Evolutionary conservation across 169 alveolate genomes (phyloP).

Genomic region (Plasmodium blacklocki): DNA sequence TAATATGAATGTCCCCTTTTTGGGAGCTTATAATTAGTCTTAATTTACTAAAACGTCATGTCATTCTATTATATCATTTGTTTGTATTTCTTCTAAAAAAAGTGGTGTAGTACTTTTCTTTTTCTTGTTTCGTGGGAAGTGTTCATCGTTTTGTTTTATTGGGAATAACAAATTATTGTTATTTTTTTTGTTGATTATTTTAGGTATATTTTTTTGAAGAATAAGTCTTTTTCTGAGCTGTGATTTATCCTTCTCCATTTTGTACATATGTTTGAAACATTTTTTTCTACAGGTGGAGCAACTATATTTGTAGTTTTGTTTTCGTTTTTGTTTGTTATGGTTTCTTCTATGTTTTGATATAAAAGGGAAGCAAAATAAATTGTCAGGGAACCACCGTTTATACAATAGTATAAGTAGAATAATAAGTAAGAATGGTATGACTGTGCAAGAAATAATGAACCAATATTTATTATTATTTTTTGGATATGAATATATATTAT

Average conservation of each 20-base stretch:
- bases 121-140: background rate
- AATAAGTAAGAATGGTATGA: constrained; percentile 30
- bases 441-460: constrained; percentile 41
- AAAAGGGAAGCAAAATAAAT: background rate
- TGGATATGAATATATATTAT: constrained; percentile 20
- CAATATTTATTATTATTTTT: constrained; percentile 9
- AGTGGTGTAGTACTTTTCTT: background rate
- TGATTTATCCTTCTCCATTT: background rate
- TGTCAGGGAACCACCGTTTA: constrained; percentile 9
- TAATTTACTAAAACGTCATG: background rate
- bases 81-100: background rate
- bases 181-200: too few relatives aligned
- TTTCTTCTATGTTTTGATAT: background rate
- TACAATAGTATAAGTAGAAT: constrained; percentile 4
- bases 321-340: constrained; percentile 4
- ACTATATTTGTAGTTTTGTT: constrained; percentile 17
- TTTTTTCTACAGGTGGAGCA: background rate
- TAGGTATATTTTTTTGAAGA: too few relatives aligned
- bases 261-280: background rate
- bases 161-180: too few relatives aligned
- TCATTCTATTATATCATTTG: background rate
- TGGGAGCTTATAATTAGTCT: background rate
- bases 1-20: background rate
- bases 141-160: too few relatives aligned
- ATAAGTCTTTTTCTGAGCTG: background rate